Percentiles rank a stretch among this genome's conserved stretches.
phyloP scores from a whole-genome alignment of 257 asterid species.

The Gentiana straminea region DNA sequence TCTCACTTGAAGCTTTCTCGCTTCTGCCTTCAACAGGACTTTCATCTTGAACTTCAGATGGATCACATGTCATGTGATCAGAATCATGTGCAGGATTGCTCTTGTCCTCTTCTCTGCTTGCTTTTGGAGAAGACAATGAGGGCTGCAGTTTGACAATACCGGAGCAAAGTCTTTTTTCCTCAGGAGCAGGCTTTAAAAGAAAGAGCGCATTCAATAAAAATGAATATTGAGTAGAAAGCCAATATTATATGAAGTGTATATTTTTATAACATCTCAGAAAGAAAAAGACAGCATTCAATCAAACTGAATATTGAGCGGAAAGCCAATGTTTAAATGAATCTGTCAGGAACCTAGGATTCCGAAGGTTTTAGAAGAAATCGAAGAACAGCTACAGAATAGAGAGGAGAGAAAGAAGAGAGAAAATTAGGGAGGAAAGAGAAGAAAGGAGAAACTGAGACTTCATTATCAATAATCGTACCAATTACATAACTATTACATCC shows the following conservation, averaged over 20 bases:
- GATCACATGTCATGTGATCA: background rate
- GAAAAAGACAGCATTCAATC: too few species aligned
- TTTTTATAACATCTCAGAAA: too few species aligned
- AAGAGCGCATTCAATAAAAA: conserved; percentile 5
- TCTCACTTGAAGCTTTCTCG: conserved; percentile 14
- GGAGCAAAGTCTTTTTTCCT: conserved; percentile 18
- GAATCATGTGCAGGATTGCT: conserved; percentile 1
- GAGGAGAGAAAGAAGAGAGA: too few species aligned
- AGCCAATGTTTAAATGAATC: too few species aligned
- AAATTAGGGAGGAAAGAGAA: background rate
- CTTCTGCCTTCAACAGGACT: conserved; percentile 7
- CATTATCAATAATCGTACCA: too few species aligned
- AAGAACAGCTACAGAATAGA: too few species aligned
- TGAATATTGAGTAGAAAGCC: background rate
- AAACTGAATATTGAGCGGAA: too few species aligned
- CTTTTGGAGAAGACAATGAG: conserved; percentile 10
- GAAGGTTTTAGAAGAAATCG: too few species aligned
- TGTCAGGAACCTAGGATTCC: too few species aligned
- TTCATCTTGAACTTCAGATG: conserved; percentile 16
- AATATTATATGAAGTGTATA: too few species aligned
- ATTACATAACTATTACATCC: too few species aligned
- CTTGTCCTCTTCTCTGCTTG: conserved; percentile 11
- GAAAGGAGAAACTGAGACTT: too few species aligned
- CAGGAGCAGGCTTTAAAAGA: conserved; percentile 19
- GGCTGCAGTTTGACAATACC: conserved; percentile 14